Percentiles rank a stretch among this genome's conserved stretches.
Conservation (phyloP, 2,329 filamentous ascomycete genomes). For the Paraconiothyrium sp. region DNA sequence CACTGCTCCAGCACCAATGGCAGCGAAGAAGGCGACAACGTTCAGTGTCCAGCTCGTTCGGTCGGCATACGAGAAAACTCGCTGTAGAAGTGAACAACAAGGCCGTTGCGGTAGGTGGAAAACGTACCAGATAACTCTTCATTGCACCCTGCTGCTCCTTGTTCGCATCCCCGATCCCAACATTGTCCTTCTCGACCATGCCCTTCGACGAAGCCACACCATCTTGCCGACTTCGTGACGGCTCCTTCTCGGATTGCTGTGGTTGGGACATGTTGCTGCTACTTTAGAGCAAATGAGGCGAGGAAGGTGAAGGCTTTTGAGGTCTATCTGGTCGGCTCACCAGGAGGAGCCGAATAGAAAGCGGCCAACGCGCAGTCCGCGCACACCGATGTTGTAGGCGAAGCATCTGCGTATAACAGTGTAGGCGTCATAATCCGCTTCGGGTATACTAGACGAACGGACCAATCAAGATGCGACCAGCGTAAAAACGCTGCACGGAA, state of each 20-base stretch:
- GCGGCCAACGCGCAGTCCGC: conserved; percentile 4
- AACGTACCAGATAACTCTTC: conserved; percentile 37
- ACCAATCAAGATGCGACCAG: conserved; percentile 6
- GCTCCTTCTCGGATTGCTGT: conserved; percentile 5
- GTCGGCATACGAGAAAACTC: conserved; percentile 49
- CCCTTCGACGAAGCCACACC: conserved; percentile 16
- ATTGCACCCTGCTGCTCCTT: conserved; percentile 29
- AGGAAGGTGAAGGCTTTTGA: background rate
- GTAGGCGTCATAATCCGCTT: conserved; percentile 2
- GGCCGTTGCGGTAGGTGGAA: background rate
- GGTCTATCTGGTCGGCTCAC: background rate
- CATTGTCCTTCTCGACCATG: conserved; percentile 12
- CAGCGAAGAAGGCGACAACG: conserved; percentile 43
- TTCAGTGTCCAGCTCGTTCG: conserved; percentile 43
- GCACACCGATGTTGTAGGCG: conserved; percentile 5
- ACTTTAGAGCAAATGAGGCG: background rate
- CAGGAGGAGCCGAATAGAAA: background rate
- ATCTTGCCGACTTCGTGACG: conserved; percentile 10
- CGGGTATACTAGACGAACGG: conserved; percentile 10
- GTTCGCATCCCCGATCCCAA: conserved; percentile 11
- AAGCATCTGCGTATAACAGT: background rate
- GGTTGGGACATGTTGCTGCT: conserved; percentile 7
- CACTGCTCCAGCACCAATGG: conserved; percentile 56
- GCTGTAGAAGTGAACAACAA: conserved; percentile 32
- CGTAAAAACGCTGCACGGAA: background rate